A percentile compares a stretch with the other conserved stretches of the same genome.
phyloP scores from a whole-genome alignment of 2,329 filamentous ascomycete genomes.

The Epicoccum nigrum region DNA sequence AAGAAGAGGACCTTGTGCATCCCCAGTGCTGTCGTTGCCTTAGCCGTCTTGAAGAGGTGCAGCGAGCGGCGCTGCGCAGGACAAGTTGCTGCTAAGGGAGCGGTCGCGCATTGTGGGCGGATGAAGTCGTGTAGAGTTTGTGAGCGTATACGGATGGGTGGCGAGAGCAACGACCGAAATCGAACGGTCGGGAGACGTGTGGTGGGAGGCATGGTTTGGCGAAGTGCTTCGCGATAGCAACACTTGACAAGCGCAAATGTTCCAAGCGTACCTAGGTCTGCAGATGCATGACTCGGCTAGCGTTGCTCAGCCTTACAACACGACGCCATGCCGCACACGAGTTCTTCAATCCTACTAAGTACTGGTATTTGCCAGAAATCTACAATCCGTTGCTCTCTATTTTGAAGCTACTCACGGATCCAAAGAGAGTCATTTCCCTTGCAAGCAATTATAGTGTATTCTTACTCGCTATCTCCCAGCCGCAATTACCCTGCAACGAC shows the following conservation, averaged over 20 bases:
- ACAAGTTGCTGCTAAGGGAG: conserved; percentile 19
- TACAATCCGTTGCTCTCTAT: no score
- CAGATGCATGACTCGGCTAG: conserved; percentile 3
- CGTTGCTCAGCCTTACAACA: neutral
- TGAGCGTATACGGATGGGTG: conserved; percentile 23
- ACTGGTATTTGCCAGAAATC: no score
- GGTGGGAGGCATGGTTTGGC: conserved; percentile 20
- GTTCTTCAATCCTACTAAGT: no score
- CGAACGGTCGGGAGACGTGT: conserved; percentile 20
- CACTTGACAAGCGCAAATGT: no score
- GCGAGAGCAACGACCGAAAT: conserved; percentile 29
- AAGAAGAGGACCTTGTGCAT: conserved; percentile 37
- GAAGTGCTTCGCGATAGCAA: neutral
- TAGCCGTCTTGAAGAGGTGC: conserved; percentile 38
- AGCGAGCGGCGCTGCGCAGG: conserved; percentile 29
- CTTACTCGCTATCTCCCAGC: no score
- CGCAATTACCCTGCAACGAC: no score
- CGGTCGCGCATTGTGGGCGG: conserved; percentile 20
- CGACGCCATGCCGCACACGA: neutral
- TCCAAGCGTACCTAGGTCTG: neutral
- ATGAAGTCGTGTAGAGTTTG: conserved; percentile 19
- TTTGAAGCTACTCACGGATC: no score
- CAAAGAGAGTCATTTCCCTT: no score
- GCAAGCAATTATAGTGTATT: no score
- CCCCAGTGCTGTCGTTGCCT: conserved; percentile 29